Percentiles rank a stretch among this genome's conserved stretches.
phyloP scores from a whole-genome alignment of 106 monocot species.

The Apostasia ramifera region DNA sequence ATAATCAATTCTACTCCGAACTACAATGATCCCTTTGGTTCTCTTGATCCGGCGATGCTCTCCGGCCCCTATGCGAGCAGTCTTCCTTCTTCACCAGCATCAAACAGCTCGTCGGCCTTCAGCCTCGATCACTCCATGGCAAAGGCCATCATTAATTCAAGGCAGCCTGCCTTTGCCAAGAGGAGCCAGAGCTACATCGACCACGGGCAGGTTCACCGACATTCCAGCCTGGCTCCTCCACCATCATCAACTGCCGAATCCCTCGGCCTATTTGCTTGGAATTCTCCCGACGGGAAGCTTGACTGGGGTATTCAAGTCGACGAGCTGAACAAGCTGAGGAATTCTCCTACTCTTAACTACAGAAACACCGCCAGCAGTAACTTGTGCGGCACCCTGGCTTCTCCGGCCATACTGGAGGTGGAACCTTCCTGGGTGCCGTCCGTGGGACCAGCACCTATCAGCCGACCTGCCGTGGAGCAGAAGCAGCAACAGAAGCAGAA shows the following conservation, averaged over 20 bases:
- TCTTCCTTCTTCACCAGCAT: constrained; percentile 15
- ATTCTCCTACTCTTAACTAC: constrained; percentile 38
- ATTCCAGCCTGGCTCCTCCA: neutral
- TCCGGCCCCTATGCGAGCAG: constrained; percentile 9
- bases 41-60: constrained; percentile 14
- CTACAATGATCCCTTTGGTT: constrained; percentile 24
- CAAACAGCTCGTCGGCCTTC: constrained; percentile 13
- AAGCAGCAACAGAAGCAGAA: constrained; percentile 5
- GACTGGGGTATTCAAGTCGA: constrained; percentile 68
- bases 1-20: constrained; percentile 5
- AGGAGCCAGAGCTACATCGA: constrained; percentile 65
- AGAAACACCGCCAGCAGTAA: constrained; percentile 12
- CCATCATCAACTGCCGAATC: neutral
- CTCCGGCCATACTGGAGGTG: neutral
- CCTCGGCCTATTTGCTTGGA: constrained; percentile 26
- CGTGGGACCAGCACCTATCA: neutral
- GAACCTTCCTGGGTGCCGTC: constrained; percentile 50
- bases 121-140: constrained; percentile 44
- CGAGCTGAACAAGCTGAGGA: constrained; percentile 53
- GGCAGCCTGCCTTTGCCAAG: constrained; percentile 40
- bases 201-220: constrained; percentile 20
- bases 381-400: neutral
- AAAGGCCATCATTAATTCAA: constrained; percentile 37
- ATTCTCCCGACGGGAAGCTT: constrained; percentile 33
- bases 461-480: neutral